Evolutionary conservation across 805 yeast species (phyloP), one percentile per base, ranked within the genome.

Genomic region (Starmera amethionina): DNA sequence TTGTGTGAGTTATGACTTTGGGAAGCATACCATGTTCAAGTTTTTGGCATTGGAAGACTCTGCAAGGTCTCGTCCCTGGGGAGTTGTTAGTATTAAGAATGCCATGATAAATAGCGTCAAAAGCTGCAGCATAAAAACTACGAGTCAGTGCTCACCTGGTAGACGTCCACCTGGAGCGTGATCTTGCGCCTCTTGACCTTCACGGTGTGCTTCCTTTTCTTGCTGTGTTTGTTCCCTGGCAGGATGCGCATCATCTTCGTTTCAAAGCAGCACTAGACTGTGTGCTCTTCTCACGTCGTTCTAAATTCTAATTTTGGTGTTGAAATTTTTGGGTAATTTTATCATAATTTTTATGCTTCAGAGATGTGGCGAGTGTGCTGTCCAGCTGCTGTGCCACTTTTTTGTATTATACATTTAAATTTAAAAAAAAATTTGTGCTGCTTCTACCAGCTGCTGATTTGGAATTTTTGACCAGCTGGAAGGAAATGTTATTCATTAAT

Each of bases 91-190:
- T 30, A 22, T 8, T 22, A 8, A 22, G 27, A 22, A 22, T 22
- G 27, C 27, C 27, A 22, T 22, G 27, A 22, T 22, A 22, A 22
- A 22, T 22, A 22, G 27, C 27, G 27, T 22, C 27, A 22, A 22
- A 16, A 22, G 4, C 27, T 22, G 27, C 27, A 22, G 27, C 27
- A 22, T 22, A 22, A 22, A 22, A 22, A 16, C 27, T 22, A 22
- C 6, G 7, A n/a, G n/a, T n/a, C n/a, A n/a, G n/a, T n/a, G n/a
- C 49, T 37, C 25, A 46, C 51, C 32, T 46, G 43, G 1, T 46
- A 9, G 10, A 54, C 30, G 33, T 50, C 49, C 5, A 52, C 51
- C 15, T 40, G 42, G 15, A 54, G 39, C 8, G 38, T 29, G 31
- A 15, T 8, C 22, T n/a, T 15, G 30, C 32, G 35, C n/a, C 28